These are phyloP conservation scores for Lentinula sp. DNA, from an alignment of 768 basidiomycete genomes.

Conservation along the genomic window DNA sequence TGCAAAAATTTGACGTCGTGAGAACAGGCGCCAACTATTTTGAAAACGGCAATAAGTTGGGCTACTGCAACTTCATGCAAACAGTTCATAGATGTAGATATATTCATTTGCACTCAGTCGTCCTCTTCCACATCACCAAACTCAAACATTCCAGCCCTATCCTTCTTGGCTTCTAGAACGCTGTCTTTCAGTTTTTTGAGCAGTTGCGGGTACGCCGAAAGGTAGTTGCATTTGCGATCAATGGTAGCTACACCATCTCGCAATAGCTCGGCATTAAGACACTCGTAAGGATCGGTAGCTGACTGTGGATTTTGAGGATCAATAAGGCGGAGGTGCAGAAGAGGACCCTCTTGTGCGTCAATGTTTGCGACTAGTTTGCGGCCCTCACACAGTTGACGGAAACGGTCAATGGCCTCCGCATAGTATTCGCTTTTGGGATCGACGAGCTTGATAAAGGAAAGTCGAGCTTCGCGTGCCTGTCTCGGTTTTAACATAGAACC, in stretches of 20 bases:
- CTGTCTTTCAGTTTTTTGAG: slow-evolving; percentile 59
- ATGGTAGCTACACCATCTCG: slow-evolving; percentile 81
- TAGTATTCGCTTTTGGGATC: slow-evolving; percentile 83
- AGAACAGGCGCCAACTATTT: no score
- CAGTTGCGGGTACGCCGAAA: slow-evolving; percentile 63
- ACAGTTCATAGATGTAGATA: background rate
- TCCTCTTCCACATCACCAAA: slow-evolving; percentile 90
- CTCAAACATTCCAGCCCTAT: slow-evolving; percentile 81
- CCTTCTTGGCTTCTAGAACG: slow-evolving; percentile 59
- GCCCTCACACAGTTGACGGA: slow-evolving; percentile 83
- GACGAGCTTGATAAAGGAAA: slow-evolving; percentile 72
- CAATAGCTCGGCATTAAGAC: slow-evolving; percentile 85
- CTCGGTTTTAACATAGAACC: background rate
- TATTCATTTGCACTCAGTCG: slow-evolving; percentile 27
- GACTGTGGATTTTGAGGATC: slow-evolving; percentile 75
- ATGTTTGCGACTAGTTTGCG: slow-evolving; percentile 95
- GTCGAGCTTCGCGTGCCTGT: slow-evolving; percentile 29
- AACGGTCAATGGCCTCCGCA: slow-evolving; percentile 77
- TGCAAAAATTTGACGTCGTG: no score
- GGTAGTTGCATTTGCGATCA: slow-evolving; percentile 77
- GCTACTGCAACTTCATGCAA: no score
- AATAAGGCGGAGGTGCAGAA: slow-evolving; percentile 87
- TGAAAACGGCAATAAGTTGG: no score
- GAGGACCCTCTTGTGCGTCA: slow-evolving; percentile 74
- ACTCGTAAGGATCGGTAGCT: slow-evolving; percentile 62